Conservation (phyloP, 2,329 filamentous ascomycete species). For the Keithomyces neogunnii region DNA sequence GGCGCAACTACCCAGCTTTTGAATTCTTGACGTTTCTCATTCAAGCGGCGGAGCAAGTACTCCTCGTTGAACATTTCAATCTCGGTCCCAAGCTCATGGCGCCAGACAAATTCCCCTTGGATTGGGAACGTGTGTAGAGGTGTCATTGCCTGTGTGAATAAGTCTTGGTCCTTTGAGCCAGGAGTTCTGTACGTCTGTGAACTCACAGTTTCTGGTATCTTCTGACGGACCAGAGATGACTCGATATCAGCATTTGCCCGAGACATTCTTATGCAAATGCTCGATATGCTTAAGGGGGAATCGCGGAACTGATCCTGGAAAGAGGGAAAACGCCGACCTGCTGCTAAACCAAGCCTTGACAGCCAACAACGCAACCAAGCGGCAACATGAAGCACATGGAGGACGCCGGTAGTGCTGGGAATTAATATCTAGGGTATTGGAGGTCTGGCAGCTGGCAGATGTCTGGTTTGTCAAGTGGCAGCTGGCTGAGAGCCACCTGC, state of each 20-base stretch:
- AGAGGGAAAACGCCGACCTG: too few species aligned
- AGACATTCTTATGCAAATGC: neutral
- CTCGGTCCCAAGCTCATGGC: constrained; percentile 22
- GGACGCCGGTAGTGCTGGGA: too few species aligned
- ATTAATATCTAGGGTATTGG: too few species aligned
- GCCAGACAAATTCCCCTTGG: constrained; percentile 16
- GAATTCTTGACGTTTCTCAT: constrained; percentile 14
- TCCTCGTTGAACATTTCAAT: constrained; percentile 27
- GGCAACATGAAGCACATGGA: too few species aligned
- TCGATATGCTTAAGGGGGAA: neutral
- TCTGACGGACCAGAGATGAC: neutral
- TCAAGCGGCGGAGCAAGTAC: constrained; percentile 15
- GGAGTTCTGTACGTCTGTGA: neutral
- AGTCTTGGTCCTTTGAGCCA: neutral
- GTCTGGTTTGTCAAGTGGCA: neutral
- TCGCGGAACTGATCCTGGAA: too few species aligned
- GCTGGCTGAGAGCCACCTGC: neutral
- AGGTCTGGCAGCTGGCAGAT: too few species aligned
- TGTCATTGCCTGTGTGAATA: constrained; percentile 3
- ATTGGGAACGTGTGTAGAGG: constrained; percentile 13
- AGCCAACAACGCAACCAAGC: too few species aligned
- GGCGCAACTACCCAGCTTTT: constrained; percentile 22
- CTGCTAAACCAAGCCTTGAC: too few species aligned
- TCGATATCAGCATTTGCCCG: neutral
- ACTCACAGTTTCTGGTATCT: neutral